Evolutionary conservation across 192 early-diverging fungal genomes (phyloP).

Genomic region (Geranomyces variabilis): DNA sequence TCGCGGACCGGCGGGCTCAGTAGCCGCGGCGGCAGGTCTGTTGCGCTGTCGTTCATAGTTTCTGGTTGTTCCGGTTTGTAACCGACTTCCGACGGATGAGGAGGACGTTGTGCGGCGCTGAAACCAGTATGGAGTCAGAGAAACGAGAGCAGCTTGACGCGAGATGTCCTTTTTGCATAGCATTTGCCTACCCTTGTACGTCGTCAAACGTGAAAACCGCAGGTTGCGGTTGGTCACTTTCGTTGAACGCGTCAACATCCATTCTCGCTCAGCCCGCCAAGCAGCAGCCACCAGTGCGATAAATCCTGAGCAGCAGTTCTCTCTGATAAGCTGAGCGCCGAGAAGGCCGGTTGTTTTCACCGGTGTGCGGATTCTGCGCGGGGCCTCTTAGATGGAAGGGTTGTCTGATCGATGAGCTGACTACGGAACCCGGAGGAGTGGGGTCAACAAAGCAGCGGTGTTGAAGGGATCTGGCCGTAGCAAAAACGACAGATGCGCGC

Average conservation of each 20-base stretch:
- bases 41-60: background rate
- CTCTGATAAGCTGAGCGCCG: no score
- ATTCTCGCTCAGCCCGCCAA: background rate
- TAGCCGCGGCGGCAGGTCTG: background rate
- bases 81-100: background rate
- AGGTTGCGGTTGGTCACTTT: background rate
- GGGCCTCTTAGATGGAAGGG: no score
- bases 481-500: no score
- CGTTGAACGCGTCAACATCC: background rate
- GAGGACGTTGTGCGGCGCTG: background rate
- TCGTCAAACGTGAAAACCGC: slow-evolving; percentile 4
- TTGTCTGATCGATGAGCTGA: no score
- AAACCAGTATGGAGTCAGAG: background rate
- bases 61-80: slow-evolving; percentile 1
- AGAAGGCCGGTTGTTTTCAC: no score
- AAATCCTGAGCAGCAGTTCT: no score
- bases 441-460: no score
- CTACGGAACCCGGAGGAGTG: no score
- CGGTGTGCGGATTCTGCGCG: no score
- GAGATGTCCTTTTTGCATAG: background rate
- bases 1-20: background rate
- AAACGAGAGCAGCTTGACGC: no score
- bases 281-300: no score
- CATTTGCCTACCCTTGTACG: slow-evolving; percentile 2
- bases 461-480: no score